Base-by-base conservation (phyloP, 2,329 filamentous ascomycete genomes). In the Epichloe elymi region DNA sequence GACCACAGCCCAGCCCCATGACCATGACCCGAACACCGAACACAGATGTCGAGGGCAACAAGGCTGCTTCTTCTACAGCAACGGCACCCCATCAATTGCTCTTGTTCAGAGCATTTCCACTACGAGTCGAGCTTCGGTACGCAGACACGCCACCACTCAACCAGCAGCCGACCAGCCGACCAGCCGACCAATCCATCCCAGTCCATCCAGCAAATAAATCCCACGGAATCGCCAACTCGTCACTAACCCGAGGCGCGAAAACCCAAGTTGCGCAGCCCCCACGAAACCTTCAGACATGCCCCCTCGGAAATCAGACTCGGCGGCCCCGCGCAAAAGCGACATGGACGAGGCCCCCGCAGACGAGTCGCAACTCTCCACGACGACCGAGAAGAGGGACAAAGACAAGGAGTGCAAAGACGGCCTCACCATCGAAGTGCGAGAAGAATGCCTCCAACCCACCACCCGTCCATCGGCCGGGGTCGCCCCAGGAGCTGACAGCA, bases 341-440 rank as follows among this genome's bases (percentile, higher is more conserved):
- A 68, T 67, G 30, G 66, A 67, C 54, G 73, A 75, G 45, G n/a
- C 44, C 35, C 47, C 57, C n/a, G 42, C 53, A 10, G 52, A 56
- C 23, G 46, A 49, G n/a, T 46, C 48, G 17, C 17, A 39, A 12
- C 17, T 20, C 14, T 41, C 30, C 7, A 19, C 48, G 3, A n/a
- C 51, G 19, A 20, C 6, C 15, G 36, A 38, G 47, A 53, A 66
- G 67, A 65, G 61, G 53, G 60, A 65, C 5, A 63, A 60, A 54
- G 63, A 63, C 6, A 60, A 59, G n/a, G 58, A 57, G 37, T 53
- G 60, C 19, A 60, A 64, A 56, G 71, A 75, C 48, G 60, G 66
- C 5, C 59, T 75, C 1, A 69, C 71, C 1, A 79, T 82, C 20
- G 79, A 82, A 70, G 77, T 80, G 63, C 36, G 46, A 2, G 33